These are phyloP conservation scores for Chaetoceros muelleri DNA, from an alignment of 108 stramenopile genomes.

Conservation along the genomic window DNA sequence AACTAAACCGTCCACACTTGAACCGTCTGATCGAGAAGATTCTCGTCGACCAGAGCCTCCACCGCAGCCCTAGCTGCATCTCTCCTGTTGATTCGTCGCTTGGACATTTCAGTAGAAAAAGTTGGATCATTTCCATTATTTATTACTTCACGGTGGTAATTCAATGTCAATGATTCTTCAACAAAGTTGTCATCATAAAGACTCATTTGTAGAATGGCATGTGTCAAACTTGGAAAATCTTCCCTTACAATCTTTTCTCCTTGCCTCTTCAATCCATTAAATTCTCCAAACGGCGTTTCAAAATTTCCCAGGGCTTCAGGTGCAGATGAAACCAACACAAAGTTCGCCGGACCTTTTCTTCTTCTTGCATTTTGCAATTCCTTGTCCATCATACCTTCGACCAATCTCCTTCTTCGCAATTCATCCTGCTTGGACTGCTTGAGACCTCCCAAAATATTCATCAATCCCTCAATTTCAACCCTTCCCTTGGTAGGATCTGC, in stretches of 20 bases:
- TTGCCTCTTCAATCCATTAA: conserved; percentile 59
- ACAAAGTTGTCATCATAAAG: conserved; percentile 71
- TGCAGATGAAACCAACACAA: conserved; percentile 54
- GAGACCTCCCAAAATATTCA: conserved; percentile 53
- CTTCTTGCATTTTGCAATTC: neutral
- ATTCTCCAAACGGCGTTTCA: conserved; percentile 75
- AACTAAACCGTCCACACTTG: conserved; percentile 35
- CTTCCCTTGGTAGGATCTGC: conserved; percentile 67
- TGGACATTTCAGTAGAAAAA: conserved; percentile 10
- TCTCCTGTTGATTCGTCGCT: conserved; percentile 58
- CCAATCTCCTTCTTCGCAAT: conserved; percentile 13
- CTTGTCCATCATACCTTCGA: neutral
- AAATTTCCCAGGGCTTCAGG: conserved; percentile 59
- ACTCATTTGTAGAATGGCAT: conserved; percentile 55
- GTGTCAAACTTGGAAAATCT: conserved; percentile 41
- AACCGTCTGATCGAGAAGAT: conserved; percentile 40
- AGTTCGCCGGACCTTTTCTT: conserved; percentile 26
- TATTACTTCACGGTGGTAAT: conserved; percentile 12
- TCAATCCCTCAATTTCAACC: conserved; percentile 74
- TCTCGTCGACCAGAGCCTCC: conserved; percentile 52
- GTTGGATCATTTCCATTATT: conserved; percentile 21
- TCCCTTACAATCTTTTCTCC: conserved; percentile 44
- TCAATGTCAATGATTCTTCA: conserved; percentile 44
- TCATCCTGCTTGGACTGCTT: conserved; percentile 18
- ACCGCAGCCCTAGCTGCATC: conserved; percentile 71